phyloP scores from a whole-genome alignment of 768 basidiomycete genomes.

The Mrakia hoshinonis region DNA sequence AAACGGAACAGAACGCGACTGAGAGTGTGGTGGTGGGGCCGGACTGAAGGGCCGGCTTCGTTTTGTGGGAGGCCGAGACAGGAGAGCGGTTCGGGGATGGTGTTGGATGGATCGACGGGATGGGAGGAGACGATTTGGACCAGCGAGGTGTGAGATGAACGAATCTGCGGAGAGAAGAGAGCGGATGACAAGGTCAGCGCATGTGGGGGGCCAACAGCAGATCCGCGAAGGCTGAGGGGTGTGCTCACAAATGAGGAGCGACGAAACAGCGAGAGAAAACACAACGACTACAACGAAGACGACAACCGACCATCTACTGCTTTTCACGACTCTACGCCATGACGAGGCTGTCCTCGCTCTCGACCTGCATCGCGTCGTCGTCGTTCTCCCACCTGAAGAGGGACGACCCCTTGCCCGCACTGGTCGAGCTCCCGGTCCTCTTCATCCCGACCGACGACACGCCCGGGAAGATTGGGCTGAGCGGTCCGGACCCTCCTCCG shows the following conservation, averaged over 20 bases:
- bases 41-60: not conserved
- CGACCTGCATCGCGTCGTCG: not conserved
- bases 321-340: not conserved
- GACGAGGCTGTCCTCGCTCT: not conserved
- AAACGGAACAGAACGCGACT: not conserved
- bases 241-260: not conserved
- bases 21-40: not conserved
- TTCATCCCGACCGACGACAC: not conserved
- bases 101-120: not conserved
- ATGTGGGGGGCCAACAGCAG: no score
- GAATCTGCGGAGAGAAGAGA: no score
- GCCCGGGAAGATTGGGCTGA: slow-evolving; percentile 6
- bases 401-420: not conserved
- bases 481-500: slow-evolving; percentile 1
- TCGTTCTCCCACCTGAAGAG: not conserved
- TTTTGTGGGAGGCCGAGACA: not conserved
- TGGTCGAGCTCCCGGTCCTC: not conserved
- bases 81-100: not conserved
- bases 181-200: no score
- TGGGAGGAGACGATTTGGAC: no score
- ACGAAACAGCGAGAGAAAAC: not conserved
- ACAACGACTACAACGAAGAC: no score
- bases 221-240: no score
- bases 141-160: not conserved
- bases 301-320: no score